Conservation (phyloP, 2,329 filamentous ascomycete species). For the Parascedosporium putredinis region DNA sequence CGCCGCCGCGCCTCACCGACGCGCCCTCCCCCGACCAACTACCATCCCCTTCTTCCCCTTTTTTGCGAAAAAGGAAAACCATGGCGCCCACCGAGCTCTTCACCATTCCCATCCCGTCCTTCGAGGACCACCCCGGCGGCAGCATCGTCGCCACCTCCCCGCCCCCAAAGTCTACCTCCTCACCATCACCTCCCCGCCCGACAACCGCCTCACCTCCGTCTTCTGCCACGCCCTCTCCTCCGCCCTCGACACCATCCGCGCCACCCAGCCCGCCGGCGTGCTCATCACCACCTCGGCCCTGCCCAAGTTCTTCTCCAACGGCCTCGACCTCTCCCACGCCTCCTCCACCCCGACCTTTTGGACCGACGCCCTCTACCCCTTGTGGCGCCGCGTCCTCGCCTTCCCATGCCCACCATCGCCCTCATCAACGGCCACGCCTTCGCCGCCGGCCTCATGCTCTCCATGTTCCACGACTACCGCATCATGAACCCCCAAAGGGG, state of each 20-base stretch:
- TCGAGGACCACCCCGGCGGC: constrained; percentile 38
- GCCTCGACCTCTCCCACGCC: constrained; percentile 66
- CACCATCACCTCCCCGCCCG: constrained; percentile 58
- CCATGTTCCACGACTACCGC: constrained; percentile 76
- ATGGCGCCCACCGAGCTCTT: constrained; percentile 31
- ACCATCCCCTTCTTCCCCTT: too few relatives aligned
- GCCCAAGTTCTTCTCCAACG: constrained; percentile 73
- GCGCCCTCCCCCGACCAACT: too few relatives aligned
- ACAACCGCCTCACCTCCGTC: constrained; percentile 63
- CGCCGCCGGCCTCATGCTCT: constrained; percentile 70
- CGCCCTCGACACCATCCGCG: constrained; percentile 66
- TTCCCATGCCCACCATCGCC: constrained; percentile 76
- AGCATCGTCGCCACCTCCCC: constrained; percentile 53
- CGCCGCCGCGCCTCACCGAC: too few relatives aligned
- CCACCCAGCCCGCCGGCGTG: constrained; percentile 54
- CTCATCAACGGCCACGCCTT: constrained; percentile 73
- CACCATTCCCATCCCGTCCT: constrained; percentile 43
- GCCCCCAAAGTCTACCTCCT: constrained; percentile 57
- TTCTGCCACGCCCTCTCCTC: constrained; percentile 59
- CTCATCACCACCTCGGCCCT: constrained; percentile 68
- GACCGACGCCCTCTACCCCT: constrained; percentile 21
- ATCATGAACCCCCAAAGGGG: constrained; percentile 61
- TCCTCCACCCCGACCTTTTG: constrained; percentile 50
- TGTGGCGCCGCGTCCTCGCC: constrained; percentile 13
- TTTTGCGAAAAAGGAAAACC: too few relatives aligned